Percentiles rank a stretch among this genome's conserved stretches.
These are phyloP conservation scores for Nasturtium officinale DNA, from an alignment of 345 rosid genomes.

Conservation along the genomic window DNA sequence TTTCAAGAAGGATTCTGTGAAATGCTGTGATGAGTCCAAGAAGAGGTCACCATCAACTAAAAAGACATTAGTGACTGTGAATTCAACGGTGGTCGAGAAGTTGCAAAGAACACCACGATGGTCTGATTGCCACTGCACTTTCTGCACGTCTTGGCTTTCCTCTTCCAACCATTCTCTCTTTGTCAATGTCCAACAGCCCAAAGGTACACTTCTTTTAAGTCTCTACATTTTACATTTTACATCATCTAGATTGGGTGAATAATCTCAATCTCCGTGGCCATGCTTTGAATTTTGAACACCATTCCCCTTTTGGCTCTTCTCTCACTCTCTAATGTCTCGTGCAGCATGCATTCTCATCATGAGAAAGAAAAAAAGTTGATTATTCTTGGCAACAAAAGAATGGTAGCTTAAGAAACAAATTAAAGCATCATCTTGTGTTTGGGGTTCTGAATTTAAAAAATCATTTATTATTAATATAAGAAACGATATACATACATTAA, in stretches of 20 bases:
- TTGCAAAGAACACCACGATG: constrained; percentile 69
- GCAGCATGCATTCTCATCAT: constrained; percentile 40
- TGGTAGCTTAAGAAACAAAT: constrained; percentile 10
- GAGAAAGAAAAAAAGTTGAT: constrained; percentile 1
- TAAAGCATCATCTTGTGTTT: constrained; percentile 4
- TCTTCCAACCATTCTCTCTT: constrained; percentile 64
- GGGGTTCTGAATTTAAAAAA: background rate
- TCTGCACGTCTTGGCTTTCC: constrained; percentile 76
- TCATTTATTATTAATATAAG: background rate
- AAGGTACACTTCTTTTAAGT: constrained; percentile 44
- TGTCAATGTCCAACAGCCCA: constrained; percentile 68
- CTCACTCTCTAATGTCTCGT: constrained; percentile 27
- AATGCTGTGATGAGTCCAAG: constrained; percentile 45
- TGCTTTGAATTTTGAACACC: background rate
- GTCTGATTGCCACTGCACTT: constrained; percentile 89
- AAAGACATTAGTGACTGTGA: constrained; percentile 53
- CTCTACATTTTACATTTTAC: constrained; percentile 26
- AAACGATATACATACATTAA: background rate
- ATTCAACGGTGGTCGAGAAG: constrained; percentile 69
- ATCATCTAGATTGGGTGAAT: constrained; percentile 2
- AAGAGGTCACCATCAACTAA: constrained; percentile 37
- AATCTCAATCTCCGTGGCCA: constrained; percentile 8
- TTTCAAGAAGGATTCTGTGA: constrained; percentile 43
- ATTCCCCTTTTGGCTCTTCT: constrained; percentile 17
- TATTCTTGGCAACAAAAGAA: constrained; percentile 13